A percentile compares a stretch with the other conserved stretches of the same genome.
Evolutionary conservation across 768 basidiomycete genomes (phyloP).

Genomic region (Calvatia gigantea): DNA sequence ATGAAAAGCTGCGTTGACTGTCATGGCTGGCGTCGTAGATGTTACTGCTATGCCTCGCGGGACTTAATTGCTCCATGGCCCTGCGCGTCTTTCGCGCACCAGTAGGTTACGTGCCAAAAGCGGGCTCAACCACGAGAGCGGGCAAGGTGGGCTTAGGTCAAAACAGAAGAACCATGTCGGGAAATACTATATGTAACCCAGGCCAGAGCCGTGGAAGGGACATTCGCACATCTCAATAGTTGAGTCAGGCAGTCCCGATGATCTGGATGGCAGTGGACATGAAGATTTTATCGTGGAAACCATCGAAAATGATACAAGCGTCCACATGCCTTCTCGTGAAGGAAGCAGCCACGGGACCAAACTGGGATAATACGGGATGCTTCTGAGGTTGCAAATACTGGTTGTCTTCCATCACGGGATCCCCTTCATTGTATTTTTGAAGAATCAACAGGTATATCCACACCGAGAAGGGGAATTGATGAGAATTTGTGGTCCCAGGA

Average conservation of each 20-base stretch:
- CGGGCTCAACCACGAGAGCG: conserved; percentile 8
- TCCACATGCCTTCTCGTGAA: conserved; percentile 22
- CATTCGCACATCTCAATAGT: neutral
- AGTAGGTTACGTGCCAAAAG: conserved; percentile 11
- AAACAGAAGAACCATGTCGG: neutral
- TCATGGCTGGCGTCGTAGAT: conserved; percentile 26
- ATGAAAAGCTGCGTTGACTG: conserved; percentile 26
- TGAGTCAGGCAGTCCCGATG: neutral
- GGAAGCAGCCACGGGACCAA: conserved; percentile 20
- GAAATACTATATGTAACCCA: conserved; percentile 7
- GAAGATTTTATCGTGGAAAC: conserved; percentile 7
- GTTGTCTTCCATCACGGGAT: conserved; percentile 8
- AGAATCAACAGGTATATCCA: conserved; percentile 11
- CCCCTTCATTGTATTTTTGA: neutral
- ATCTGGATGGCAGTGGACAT: neutral
- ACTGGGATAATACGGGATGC: conserved; percentile 3
- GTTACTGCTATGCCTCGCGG: conserved; percentile 34
- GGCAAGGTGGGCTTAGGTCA: conserved; percentile 9
- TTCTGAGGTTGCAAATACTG: neutral
- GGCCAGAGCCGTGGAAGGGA: conserved; percentile 2
- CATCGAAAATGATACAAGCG: neutral
- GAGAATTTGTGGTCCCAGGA: neutral
- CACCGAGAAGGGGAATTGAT: neutral
- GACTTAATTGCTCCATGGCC: conserved; percentile 31
- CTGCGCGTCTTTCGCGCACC: conserved; percentile 14